These are phyloP conservation scores for Mortierella claussenii DNA, from an alignment of 192 early-diverging fungal species.

Conservation along the genomic window DNA sequence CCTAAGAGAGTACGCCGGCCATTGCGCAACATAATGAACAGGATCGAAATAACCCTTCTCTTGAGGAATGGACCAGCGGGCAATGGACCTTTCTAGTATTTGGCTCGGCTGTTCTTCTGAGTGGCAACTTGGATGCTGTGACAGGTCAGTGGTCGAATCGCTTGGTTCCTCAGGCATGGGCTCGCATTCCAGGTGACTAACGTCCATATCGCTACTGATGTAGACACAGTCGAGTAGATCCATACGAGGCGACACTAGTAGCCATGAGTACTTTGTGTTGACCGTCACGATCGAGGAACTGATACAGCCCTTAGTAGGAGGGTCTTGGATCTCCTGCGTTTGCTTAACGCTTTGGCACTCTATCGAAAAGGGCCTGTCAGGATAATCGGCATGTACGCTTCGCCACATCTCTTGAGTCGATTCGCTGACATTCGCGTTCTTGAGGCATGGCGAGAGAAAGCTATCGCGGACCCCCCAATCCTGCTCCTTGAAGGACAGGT, in stretches of 20 bases:
- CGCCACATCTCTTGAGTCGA: conserved; percentile 13
- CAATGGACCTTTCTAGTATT: background rate
- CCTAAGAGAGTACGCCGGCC: conserved; percentile 6
- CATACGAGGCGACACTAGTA: conserved; percentile 5
- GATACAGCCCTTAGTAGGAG: background rate
- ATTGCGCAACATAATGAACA: conserved; percentile 15
- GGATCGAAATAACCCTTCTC: conserved; percentile 12
- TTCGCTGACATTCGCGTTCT: conserved; percentile 10
- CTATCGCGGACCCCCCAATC: background rate
- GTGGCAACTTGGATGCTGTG: background rate
- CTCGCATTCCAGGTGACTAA: conserved; percentile 9
- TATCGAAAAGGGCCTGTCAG: conserved; percentile 13
- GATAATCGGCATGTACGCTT: background rate
- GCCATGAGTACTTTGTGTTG: conserved; percentile 15
- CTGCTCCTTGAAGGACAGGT: conserved; percentile 1
- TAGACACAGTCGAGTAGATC: conserved; percentile 9
- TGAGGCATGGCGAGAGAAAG: conserved; percentile 17
- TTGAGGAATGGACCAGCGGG: conserved; percentile 6
- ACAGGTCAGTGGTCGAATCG: background rate
- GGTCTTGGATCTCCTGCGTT: background rate
- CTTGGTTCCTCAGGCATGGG: background rate
- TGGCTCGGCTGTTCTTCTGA: background rate
- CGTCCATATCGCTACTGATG: background rate
- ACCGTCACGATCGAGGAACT: conserved; percentile 7
- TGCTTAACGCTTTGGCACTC: conserved; percentile 17